Base-by-base conservation (phyloP, 2,329 filamentous ascomycete species). In the Verticillium tricorpus region DNA sequence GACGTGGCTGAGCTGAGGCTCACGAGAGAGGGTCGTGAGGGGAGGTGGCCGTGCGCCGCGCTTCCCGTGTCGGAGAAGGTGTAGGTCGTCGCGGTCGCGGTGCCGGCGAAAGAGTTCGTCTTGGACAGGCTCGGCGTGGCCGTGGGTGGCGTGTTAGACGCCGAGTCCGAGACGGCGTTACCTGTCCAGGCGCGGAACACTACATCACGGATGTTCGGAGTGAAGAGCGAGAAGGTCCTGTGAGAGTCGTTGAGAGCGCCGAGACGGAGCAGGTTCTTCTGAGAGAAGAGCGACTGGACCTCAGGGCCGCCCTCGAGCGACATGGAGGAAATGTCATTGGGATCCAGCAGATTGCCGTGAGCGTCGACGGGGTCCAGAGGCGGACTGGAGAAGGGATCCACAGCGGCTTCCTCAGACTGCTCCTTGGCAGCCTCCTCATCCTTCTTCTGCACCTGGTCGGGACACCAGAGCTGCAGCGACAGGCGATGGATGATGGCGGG, bases 401-500 rank as follows among this genome's bases (percentile, higher is more conserved):
- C 82, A 31, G 87, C 84, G 59, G 85, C 77, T 67, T 91, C 85
- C 67, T 88, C 76, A 56, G 76, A 69, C 31, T 79, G 76, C 62
- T 82, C 82, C 61, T 78, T 80, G 22, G 81, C 77, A 19, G 78
- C 72, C 40, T 86, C 72, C 57, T 86, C 81, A 64, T 86, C 82
- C 67, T 91, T 89, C 58, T 86, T 85, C 25, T 86, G 83, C 58
- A 87, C 83, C 72, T 95, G 92, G 68, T 98, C 94, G 0, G 93
- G 92, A 60, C 92, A 95, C 89, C 93, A 97, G 58, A 97, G 77
- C 66, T 91, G 88, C 62, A 98, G 80, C 0, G 94, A 98, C 22
- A 99, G 79, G 59, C 93, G 87, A 76, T 99, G 95, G 64, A 99
- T 97, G 63, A 98, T 98, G 57, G 94, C 93, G 0, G 95, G 95